phyloP scores from a whole-genome alignment of 768 basidiomycete genomes.

The Auriculariales sp. region DNA sequence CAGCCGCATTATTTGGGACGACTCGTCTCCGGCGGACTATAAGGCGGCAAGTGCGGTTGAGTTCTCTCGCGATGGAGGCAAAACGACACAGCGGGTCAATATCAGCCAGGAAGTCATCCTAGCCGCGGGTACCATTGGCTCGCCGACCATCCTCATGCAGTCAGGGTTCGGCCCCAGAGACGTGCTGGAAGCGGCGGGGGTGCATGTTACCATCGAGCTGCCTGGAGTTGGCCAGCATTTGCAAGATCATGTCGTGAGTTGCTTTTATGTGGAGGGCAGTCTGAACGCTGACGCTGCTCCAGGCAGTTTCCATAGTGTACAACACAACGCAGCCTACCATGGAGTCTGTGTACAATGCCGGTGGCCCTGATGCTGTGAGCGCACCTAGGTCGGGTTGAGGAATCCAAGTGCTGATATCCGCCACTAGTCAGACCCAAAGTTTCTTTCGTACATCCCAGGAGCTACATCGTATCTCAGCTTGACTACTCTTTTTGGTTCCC shows the following conservation, averaged over 20 bases:
- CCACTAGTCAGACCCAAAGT: not conserved
- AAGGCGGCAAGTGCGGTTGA: too few species aligned
- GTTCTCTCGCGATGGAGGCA: too few species aligned
- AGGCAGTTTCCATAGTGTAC: not conserved
- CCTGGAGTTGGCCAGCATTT: conserved; percentile 26
- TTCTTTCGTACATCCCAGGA: not conserved
- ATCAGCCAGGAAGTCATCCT: conserved; percentile 12
- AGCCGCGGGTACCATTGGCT: conserved; percentile 9
- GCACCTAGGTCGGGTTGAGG: not conserved
- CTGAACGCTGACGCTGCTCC: conserved; percentile 3
- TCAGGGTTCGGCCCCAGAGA: conserved; percentile 24
- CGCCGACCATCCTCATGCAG: conserved; percentile 27
- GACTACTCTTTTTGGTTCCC: too few species aligned
- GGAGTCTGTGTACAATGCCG: conserved; percentile 1
- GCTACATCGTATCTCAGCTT: too few species aligned
- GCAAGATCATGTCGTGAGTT: conserved; percentile 13
- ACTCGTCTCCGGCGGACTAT: too few species aligned
- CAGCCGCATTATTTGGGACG: conserved; percentile 32
- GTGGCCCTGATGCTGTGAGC: not conserved
- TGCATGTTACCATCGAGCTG: conserved; percentile 18
- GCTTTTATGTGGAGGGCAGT: conserved; percentile 2
- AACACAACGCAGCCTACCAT: not conserved
- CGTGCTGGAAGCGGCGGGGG: conserved; percentile 14
- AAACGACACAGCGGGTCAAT: too few species aligned
- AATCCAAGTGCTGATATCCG: conserved; percentile 3